Base-by-base conservation (phyloP, 768 basidiomycete genomes). In the Rhodosporidiobolus odoratus region DNA sequence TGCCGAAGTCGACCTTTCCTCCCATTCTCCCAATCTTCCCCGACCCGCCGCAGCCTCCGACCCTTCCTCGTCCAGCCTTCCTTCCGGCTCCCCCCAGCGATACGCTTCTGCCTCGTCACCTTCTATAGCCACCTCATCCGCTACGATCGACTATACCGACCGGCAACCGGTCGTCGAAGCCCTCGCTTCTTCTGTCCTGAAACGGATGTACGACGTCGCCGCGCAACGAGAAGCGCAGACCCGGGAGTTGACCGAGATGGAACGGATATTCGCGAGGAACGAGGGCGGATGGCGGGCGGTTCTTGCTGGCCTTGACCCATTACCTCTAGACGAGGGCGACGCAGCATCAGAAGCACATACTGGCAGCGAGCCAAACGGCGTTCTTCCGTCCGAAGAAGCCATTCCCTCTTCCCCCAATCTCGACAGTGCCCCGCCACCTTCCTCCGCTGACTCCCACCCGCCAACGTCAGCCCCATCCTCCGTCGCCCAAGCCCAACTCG, bases 221-320 rank as follows among this genome's bases (percentile, higher is more conserved):
- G 85, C 87, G 57, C 87, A 90, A 75, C 85, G 91, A 66, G 91
- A 93, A 78, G 84, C 83, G 4, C 91, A 93, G 80, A 85, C 91
- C 7, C 87, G 91, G 61, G 89, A 87, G 76, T 80, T 93, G 62
- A 81, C 87, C 43, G 89, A 87, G 72, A 88, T 84, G 77, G 91
- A 92, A 76, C 85, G 90, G 62, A 88, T 92, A 79, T 86, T 93
- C 76, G 84, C 85, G 74, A 86, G 86, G 77, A 89, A 91, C 8
- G 90, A 91, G 78, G 85, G 89, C 25, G 88, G 89, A 47, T 91
- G 91, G 27, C 84, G 81, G 47, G 90, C 92, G 47, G 86, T 85
- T 16, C 82, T 93, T 16, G 85, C 86, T 17, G 83, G 83, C 73
- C 81, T 92, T 62, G 89, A 91, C 23, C 86, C 84, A 66, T 81